Evolutionary conservation across 345 rosid genomes (phyloP), one percentile per base, ranked within the genome.

Genomic region (Hypericum perforatum): DNA sequence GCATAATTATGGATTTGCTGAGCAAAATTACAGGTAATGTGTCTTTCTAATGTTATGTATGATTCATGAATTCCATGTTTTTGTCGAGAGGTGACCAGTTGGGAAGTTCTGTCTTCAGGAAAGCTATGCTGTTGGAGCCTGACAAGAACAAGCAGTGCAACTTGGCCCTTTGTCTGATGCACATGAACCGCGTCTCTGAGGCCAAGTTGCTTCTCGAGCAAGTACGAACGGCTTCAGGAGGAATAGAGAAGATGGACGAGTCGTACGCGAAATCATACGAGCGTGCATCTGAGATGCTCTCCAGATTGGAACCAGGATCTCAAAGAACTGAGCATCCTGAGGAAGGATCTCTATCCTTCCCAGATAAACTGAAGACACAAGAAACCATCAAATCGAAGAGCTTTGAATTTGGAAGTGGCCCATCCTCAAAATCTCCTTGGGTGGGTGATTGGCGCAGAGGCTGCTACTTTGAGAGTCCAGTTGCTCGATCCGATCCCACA

Each of bases 131-230:
- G 37, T 43, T 83, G 66, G 89, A 83, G 70, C 54, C 66, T 5
- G 95, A 83, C 66, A 79, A 66, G 67, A 89, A 83, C 72, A 89
- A 81, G 74, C 71, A 66, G 49, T 81, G 87, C 64, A 89, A 89
- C 66, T 81, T 85, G 2, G 92, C 89, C 0, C 62, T 85, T 54
- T 79, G 92, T 67, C 68, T 89, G 82, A 76, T 85, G 78, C 74
- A 71, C 50, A 79, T 75, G 81, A 81, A 78, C 70, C 79, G 72
- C 56, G 57, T 85, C 14, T 11, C 53, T 7, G 95, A 89, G 72
- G 97, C 92, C 39, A 89, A 72, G 63, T 74, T 72, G 39, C 70
- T 83, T 56, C 70, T 89, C 57, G 64, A 71, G 56, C 78, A 60
- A 7, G 80, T 83, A 29, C 71, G 63, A 68, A 22, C 32, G 32